Evolutionary conservation across 108 stramenopile genomes (phyloP).

Genomic region (Asterionellopsis glacialis): DNA sequence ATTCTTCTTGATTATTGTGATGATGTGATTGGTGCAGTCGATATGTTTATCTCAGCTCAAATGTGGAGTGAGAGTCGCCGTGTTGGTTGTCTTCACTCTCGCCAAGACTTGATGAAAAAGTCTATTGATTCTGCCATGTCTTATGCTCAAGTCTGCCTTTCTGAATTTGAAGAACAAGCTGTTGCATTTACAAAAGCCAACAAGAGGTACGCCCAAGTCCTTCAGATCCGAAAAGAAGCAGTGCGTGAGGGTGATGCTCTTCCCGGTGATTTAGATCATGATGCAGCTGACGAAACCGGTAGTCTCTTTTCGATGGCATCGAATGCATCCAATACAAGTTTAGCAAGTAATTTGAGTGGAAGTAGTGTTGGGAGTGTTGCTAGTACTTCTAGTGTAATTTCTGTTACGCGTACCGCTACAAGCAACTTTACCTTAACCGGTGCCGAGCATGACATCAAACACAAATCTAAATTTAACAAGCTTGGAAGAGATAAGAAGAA

Average conservation of each 20-base stretch:
- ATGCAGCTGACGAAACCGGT: constrained; percentile 48
- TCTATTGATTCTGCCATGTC: constrained; percentile 43
- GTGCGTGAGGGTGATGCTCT: constrained; percentile 32
- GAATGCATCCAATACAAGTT: constrained; percentile 51
- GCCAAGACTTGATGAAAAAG: constrained; percentile 58
- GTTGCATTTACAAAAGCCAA: constrained; percentile 47
- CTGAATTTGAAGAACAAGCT: constrained; percentile 56
- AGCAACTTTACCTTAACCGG: constrained; percentile 71
- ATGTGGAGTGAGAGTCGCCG: constrained; percentile 72
- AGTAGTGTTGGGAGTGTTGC: constrained; percentile 42
- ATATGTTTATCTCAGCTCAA: constrained; percentile 59
- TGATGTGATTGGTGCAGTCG: constrained; percentile 61
- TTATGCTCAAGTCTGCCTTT: constrained; percentile 50
- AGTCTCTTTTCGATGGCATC: constrained; percentile 78
- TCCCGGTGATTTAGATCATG: constrained; percentile 10
- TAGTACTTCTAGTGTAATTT: constrained; percentile 76
- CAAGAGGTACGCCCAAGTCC: constrained; percentile 51
- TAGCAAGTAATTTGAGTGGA: constrained; percentile 52
- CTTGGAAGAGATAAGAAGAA: constrained; percentile 63
- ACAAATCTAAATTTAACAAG: constrained; percentile 83
- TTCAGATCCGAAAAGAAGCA: constrained; percentile 64
- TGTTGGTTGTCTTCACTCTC: constrained; percentile 30
- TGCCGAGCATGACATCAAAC: constrained; percentile 52
- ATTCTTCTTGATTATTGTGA: constrained; percentile 75
- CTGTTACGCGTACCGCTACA: constrained; percentile 47